Percentiles rank a stretch among this genome's conserved stretches.
phyloP scores from a whole-genome alignment of 371 early-diverging fungal genomes.

The Lichtheimia ramosa region DNA sequence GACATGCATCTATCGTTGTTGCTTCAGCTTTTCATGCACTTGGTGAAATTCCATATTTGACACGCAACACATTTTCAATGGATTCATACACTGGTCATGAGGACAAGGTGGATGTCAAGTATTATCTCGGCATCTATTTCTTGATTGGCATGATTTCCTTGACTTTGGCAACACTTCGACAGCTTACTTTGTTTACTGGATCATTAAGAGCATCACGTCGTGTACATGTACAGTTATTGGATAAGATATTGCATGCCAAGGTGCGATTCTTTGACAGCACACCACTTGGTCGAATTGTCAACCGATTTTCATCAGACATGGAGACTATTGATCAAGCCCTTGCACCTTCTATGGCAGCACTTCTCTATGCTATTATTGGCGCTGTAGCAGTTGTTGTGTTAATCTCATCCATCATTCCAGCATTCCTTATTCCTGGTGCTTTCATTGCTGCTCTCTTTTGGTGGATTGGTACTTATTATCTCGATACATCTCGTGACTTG shows the following conservation, averaged over 20 bases:
- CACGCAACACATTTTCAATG: conserved; percentile 5
- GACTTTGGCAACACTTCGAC: conserved; percentile 36
- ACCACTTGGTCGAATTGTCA: conserved; percentile 84
- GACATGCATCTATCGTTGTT: no score
- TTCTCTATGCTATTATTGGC: conserved; percentile 47
- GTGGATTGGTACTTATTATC: conserved; percentile 61
- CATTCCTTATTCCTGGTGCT: conserved; percentile 52
- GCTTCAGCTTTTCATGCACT: no score
- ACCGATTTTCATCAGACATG: conserved; percentile 81
- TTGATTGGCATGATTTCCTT: conserved; percentile 49
- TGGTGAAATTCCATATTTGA: no score
- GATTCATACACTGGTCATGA: conserved; percentile 18
- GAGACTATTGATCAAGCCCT: conserved; percentile 67
- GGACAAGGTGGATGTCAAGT: conserved; percentile 27
- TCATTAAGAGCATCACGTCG: conserved; percentile 48
- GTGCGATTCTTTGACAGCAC: conserved; percentile 85
- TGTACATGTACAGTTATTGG: conserved; percentile 61
- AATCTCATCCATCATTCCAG: conserved; percentile 47
- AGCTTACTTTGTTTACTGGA: conserved; percentile 43
- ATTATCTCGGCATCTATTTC: conserved; percentile 57
- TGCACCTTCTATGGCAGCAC: conserved; percentile 44
- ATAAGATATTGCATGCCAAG: conserved; percentile 68
- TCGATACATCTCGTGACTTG: conserved; percentile 79
- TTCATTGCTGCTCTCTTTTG: conserved; percentile 50
- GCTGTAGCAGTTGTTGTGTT: conserved; percentile 36